A percentile compares a stretch with the other conserved stretches of the same genome.
Conservation (phyloP, 768 basidiomycete genomes). For the Auriculariales sp. region DNA sequence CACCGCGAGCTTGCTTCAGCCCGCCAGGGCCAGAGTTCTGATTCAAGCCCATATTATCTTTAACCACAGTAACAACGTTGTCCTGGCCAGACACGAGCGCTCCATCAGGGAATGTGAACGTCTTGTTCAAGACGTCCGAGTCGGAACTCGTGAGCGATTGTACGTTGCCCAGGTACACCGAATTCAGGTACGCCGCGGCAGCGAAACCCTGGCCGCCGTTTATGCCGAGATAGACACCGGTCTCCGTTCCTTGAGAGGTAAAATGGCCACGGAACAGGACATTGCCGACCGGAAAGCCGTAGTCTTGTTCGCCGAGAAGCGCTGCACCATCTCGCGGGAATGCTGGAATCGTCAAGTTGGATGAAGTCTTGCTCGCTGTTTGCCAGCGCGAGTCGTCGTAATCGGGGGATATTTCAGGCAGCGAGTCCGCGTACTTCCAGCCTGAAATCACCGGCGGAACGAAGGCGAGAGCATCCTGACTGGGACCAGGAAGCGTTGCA, state of each 20-base stretch:
- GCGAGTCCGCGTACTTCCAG: constrained; percentile 64
- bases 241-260: constrained; percentile 11
- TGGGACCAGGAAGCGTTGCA: not conserved
- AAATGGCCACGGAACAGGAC: constrained; percentile 80
- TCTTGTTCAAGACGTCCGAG: constrained; percentile 47
- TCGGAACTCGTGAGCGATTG: not conserved
- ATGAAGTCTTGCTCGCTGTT: constrained; percentile 55
- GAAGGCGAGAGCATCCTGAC: not conserved
- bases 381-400: constrained; percentile 58
- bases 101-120: constrained; percentile 45
- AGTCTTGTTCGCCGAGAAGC: not conserved
- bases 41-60: constrained; percentile 1
- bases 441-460: constrained; percentile 29
- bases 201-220: constrained; percentile 77
- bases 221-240: constrained; percentile 46
- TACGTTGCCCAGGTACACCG: constrained; percentile 34
- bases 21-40: not conserved
- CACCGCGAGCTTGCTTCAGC: not conserved
- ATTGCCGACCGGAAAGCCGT: constrained; percentile 24
- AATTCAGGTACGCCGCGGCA: constrained; percentile 68
- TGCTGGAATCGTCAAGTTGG: constrained; percentile 31
- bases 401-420: constrained; percentile 46
- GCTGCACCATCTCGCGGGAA: not conserved
- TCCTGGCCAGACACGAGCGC: constrained; percentile 37
- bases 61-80: constrained; percentile 57